Conservation (phyloP, 2,329 filamentous ascomycete genomes). For the Sporothrix curviconia region DNA sequence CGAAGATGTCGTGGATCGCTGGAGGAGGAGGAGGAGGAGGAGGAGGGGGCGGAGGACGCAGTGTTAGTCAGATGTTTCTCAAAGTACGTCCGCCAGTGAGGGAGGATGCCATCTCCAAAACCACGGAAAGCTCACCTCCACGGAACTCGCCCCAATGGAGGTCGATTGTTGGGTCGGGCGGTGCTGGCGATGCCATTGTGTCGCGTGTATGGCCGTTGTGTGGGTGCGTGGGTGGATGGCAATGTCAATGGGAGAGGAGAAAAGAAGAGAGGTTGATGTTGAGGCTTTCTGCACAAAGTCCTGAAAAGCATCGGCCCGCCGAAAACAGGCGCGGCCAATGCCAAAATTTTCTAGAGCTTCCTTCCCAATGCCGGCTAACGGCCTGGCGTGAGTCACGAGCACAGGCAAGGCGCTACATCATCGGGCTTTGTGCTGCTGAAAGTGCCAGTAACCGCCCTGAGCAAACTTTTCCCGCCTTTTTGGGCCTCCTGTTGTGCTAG, state of each 20-base stretch:
- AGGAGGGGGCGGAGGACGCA: background rate
- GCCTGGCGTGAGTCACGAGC: background rate
- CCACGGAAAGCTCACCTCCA: constrained; percentile 16
- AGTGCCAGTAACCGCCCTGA: background rate
- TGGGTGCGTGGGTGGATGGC: background rate
- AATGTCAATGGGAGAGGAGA: background rate
- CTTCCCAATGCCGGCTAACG: background rate
- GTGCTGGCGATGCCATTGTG: constrained; percentile 4
- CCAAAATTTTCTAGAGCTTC: too few relatives aligned
- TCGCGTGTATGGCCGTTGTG: background rate
- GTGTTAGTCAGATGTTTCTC: too few relatives aligned
- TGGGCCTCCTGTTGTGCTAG: background rate
- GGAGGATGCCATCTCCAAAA: too few relatives aligned
- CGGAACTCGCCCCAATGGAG: constrained; percentile 18
- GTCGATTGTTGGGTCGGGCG: constrained; percentile 16
- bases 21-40: background rate
- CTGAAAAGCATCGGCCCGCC: background rate
- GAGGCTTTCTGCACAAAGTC: background rate
- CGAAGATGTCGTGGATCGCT: constrained; percentile 65
- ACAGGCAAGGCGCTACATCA: too few relatives aligned
- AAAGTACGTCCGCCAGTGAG: too few relatives aligned
- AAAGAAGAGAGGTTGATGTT: background rate
- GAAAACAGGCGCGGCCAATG: background rate
- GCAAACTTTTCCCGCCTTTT: background rate
- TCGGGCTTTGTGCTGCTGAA: background rate